Conservation (phyloP, 225 moss, liverwort and hornwort species). For the Asterella californica region DNA sequence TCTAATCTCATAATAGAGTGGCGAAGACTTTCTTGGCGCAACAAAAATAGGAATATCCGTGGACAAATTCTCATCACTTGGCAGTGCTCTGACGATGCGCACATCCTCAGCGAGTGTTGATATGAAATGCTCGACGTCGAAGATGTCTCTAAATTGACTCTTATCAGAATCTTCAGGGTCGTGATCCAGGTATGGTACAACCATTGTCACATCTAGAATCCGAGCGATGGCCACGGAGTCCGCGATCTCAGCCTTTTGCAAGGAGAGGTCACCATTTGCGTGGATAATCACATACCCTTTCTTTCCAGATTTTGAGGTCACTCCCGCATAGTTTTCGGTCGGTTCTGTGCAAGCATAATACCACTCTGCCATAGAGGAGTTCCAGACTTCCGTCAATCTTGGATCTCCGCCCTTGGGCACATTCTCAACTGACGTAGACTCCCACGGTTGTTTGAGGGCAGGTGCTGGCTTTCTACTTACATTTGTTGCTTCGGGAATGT, state of each 20-base stretch:
- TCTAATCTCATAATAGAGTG: slow-evolving; percentile 54
- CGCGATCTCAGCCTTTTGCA: slow-evolving; percentile 92
- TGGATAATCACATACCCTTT: slow-evolving; percentile 72
- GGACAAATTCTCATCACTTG: slow-evolving; percentile 7
- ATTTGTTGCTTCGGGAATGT: neutral
- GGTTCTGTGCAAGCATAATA: neutral
- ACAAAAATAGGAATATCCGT: slow-evolving; percentile 26
- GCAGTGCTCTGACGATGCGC: slow-evolving; percentile 69
- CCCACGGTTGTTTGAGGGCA: slow-evolving; percentile 1
- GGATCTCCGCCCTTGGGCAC: neutral
- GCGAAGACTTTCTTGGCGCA: slow-evolving; percentile 68
- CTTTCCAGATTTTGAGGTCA: slow-evolving; percentile 18
- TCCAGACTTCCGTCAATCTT: neutral
- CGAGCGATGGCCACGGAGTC: slow-evolving; percentile 87
- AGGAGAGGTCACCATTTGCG: slow-evolving; percentile 82
- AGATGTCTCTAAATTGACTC: slow-evolving; percentile 84
- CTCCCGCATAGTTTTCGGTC: slow-evolving; percentile 8
- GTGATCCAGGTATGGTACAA: slow-evolving; percentile 75
- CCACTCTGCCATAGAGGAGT: neutral
- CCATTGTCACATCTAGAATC: slow-evolving; percentile 70
- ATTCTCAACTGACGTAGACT: neutral
- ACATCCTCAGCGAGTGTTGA: slow-evolving; percentile 70
- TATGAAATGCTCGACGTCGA: slow-evolving; percentile 89
- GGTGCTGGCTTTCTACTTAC: neutral
- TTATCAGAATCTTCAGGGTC: slow-evolving; percentile 64